Percentiles rank a stretch among this genome's conserved stretches.
Conservation (phyloP, 177 flowering plant genomes). For the Vitis hybrid region DNA sequence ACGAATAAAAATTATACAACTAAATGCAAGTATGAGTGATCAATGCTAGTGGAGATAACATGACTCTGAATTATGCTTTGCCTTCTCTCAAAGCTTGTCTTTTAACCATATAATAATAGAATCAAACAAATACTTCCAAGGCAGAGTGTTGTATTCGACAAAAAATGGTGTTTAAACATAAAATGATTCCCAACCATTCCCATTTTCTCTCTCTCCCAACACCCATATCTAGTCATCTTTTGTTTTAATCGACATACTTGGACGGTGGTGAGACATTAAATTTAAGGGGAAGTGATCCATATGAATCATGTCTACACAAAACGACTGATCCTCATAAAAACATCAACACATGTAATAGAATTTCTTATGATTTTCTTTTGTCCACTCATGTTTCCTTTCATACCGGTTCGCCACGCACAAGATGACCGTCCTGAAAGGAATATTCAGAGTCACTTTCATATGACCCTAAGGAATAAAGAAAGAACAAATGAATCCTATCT, state of each 20-base stretch:
- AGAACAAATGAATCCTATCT: no score
- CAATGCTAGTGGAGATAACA: neutral
- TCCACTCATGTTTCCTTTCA: neutral
- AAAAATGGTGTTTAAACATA: no score
- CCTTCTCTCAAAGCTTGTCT: neutral
- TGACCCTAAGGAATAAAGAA: no score
- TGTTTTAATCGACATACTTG: neutral
- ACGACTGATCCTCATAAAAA: neutral
- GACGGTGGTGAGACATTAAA: neutral
- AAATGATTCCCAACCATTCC: no score
- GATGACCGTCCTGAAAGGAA: neutral
- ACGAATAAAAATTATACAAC: no score
- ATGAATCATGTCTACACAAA: neutral
- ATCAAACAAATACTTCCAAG: neutral
- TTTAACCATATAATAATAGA: neutral
- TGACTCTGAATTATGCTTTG: conserved; percentile 3
- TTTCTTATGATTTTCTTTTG: neutral
- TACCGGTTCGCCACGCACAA: neutral
- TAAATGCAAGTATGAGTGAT: neutral
- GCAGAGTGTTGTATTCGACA: no score
- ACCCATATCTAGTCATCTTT: neutral
- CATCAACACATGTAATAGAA: neutral
- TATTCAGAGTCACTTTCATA: neutral
- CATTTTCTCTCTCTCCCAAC: no score
- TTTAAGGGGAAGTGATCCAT: neutral